These are phyloP conservation scores for Biscutella auriculata DNA, from an alignment of 441 rosid genomes.

Conservation along the genomic window DNA sequence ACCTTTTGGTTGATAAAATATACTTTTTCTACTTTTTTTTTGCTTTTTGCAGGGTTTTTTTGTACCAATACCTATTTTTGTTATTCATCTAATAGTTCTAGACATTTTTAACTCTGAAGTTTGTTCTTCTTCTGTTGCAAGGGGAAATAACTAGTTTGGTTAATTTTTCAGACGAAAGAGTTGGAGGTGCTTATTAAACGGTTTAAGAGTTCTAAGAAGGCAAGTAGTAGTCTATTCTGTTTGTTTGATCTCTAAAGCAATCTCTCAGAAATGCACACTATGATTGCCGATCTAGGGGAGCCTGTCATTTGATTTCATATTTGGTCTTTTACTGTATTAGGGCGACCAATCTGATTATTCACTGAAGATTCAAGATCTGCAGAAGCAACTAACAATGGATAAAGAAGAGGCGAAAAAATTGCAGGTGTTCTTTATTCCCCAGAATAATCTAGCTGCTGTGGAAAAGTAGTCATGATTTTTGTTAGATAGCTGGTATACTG, in stretches of 20 bases:
- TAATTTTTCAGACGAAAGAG: conserved; percentile 50
- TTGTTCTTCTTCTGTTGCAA: conserved; percentile 5
- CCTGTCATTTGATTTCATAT: conserved; percentile 3
- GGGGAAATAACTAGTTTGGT: conserved; percentile 4
- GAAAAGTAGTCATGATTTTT: background rate
- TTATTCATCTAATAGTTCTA: background rate
- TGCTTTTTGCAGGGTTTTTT: background rate
- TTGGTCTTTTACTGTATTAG: conserved; percentile 28
- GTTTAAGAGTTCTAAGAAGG: conserved; percentile 63
- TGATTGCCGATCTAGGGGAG: background rate
- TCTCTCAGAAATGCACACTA: background rate
- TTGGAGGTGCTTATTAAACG: conserved; percentile 64
- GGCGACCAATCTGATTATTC: conserved; percentile 72
- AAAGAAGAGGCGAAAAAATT: conserved; percentile 81
- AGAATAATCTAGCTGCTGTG: conserved; percentile 2
- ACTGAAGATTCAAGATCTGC: conserved; percentile 74
- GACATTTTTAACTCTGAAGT: background rate
- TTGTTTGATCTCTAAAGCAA: conserved; percentile 1
- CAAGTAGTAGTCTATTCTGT: conserved; percentile 16
- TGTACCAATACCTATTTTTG: background rate
- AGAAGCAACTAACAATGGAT: conserved; percentile 84
- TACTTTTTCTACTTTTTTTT: background rate
- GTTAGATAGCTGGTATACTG: conserved; percentile 9
- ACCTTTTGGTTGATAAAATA: conserved; percentile 2
- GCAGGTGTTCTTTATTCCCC: conserved; percentile 37